A percentile compares a stretch with the other conserved stretches of the same genome.
phyloP scores from a whole-genome alignment of 768 basidiomycete species.

The Leucosporidium creatinivorum region DNA sequence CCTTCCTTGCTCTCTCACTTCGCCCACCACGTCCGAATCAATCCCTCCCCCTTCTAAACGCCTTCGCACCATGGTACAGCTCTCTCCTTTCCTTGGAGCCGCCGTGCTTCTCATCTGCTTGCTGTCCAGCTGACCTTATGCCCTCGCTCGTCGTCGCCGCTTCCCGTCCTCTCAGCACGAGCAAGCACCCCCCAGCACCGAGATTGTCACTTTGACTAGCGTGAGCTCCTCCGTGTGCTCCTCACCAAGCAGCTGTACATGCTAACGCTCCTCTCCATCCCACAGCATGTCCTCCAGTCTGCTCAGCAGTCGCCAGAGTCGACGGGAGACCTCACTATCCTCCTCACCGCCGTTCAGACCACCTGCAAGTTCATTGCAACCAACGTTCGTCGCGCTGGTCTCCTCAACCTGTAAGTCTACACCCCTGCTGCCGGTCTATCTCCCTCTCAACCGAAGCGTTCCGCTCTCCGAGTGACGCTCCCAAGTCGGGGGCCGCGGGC shows the following conservation, averaged over 20 bases:
- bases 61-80: too few relatives aligned
- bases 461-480: slow-evolving; percentile 4
- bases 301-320: slow-evolving; percentile 49
- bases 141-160: too few relatives aligned
- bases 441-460: neutral
- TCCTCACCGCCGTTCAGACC: slow-evolving; percentile 83
- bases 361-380: slow-evolving; percentile 75
- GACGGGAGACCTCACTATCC: slow-evolving; percentile 86
- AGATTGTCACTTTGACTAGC: slow-evolving; percentile 31
- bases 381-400: slow-evolving; percentile 90
- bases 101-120: too few relatives aligned
- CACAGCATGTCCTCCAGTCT: slow-evolving; percentile 28
- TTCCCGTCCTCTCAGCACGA: too few relatives aligned
- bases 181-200: neutral
- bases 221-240: slow-evolving; percentile 3
- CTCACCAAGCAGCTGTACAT: neutral
- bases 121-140: too few relatives aligned
- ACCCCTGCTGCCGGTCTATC: neutral
- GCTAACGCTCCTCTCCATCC: neutral
- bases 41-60: too few relatives aligned
- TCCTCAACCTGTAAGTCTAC: slow-evolving; percentile 82
- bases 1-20: too few relatives aligned
- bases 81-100: too few relatives aligned
- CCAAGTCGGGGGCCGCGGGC: slow-evolving; percentile 3
- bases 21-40: too few relatives aligned